phyloP scores from a whole-genome alignment of 2,329 filamentous ascomycete genomes.

The Nemania bipapillata region DNA sequence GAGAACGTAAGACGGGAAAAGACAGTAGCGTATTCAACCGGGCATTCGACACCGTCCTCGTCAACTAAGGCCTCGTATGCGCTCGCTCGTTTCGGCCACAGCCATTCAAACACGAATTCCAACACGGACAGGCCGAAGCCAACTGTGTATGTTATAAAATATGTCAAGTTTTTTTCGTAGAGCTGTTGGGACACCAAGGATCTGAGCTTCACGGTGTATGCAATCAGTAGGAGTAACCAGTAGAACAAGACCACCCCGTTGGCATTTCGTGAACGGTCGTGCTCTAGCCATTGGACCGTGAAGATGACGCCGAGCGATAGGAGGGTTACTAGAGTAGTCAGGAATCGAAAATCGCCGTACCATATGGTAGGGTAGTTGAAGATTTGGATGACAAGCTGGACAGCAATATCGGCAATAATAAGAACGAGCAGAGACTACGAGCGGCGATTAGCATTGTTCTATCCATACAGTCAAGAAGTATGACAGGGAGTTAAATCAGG shows the following conservation, averaged over 20 bases:
- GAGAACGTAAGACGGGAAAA: slow-evolving; percentile 94
- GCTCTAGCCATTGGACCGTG: slow-evolving; percentile 84
- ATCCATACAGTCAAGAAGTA: neutral
- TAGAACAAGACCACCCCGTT: slow-evolving; percentile 91
- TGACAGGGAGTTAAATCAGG: too few species aligned
- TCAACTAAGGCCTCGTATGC: slow-evolving; percentile 67
- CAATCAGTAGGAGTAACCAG: slow-evolving; percentile 87
- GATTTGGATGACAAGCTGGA: slow-evolving; percentile 81
- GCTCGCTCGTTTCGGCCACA: slow-evolving; percentile 81
- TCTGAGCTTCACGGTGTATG: slow-evolving; percentile 82
- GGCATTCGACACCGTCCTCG: slow-evolving; percentile 68
- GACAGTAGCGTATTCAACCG: slow-evolving; percentile 89
- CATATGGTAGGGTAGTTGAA: slow-evolving; percentile 74
- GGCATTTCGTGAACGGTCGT: slow-evolving; percentile 81
- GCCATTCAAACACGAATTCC: slow-evolving; percentile 84
- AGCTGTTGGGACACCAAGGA: slow-evolving; percentile 83
- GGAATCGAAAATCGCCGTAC: slow-evolving; percentile 85
- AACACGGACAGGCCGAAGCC: slow-evolving; percentile 74
- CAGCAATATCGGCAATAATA: slow-evolving; percentile 73
- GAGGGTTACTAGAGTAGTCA: slow-evolving; percentile 78
- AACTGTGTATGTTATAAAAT: slow-evolving; percentile 80
- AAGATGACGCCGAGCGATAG: slow-evolving; percentile 79
- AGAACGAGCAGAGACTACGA: slow-evolving; percentile 53
- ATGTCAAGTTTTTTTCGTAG: slow-evolving; percentile 72
- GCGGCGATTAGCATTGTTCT: slow-evolving; percentile 12